phyloP scores from a whole-genome alignment of 164 flowering plant species.

The Berberis vulgaris region DNA sequence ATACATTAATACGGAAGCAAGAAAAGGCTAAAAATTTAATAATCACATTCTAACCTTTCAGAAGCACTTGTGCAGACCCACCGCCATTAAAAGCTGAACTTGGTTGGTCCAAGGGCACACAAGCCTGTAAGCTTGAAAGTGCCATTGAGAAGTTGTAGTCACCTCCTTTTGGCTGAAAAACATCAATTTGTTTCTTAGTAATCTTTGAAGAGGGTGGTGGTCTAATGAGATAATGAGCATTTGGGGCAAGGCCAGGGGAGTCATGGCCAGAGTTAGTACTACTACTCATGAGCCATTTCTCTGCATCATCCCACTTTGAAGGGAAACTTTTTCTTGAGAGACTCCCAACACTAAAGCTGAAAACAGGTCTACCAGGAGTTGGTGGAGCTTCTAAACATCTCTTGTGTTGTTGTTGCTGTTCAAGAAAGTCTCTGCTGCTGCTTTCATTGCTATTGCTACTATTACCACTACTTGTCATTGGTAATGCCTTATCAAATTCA shows the following conservation, averaged over 20 bases:
- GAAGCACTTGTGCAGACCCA: conserved; percentile 37
- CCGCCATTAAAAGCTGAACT: conserved; percentile 33
- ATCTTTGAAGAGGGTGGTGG: conserved; percentile 25
- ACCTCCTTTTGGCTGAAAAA: conserved; percentile 28
- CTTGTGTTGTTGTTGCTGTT: conserved; percentile 7
- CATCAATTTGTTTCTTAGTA: conserved; percentile 15
- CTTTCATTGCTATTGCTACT: conserved; percentile 8
- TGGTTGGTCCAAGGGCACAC: conserved; percentile 28
- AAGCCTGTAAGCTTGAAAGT: conserved; percentile 25
- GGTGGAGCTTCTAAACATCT: conserved; percentile 63
- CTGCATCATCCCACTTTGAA: conserved; percentile 98
- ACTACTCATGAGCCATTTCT: conserved; percentile 72
- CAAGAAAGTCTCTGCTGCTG: conserved; percentile 37
- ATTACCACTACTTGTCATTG: conserved; percentile 18
- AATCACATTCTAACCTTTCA: conserved; percentile 49
- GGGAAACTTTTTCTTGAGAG: conserved; percentile 56
- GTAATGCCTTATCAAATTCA: conserved; percentile 73
- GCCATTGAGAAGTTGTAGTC: conserved; percentile 34
- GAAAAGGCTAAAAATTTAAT: not conserved
- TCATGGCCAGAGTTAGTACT: conserved; percentile 41
- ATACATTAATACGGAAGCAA: too few species aligned
- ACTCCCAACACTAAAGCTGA: conserved; percentile 56
- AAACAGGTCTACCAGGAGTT: conserved; percentile 84
- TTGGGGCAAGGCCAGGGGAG: conserved; percentile 54
- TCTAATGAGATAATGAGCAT: conserved; percentile 3